phyloP scores from a whole-genome alignment of 2,329 filamentous ascomycete genomes.

The Trichoderma sp. region DNA sequence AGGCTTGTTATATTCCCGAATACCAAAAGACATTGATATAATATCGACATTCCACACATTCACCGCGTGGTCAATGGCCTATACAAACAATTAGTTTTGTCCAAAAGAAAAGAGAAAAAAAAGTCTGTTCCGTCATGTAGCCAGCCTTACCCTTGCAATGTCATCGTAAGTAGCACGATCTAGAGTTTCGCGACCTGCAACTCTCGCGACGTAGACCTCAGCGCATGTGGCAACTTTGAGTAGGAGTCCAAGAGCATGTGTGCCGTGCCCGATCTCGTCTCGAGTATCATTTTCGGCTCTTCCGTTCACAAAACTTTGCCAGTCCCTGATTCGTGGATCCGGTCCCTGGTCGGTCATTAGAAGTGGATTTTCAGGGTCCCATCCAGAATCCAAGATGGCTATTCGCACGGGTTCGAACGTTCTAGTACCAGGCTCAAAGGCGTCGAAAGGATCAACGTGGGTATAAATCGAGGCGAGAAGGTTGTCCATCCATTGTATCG shows the following conservation, averaged over 20 bases:
- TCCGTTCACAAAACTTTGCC: background rate
- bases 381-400: constrained; percentile 2
- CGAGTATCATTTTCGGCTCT: background rate
- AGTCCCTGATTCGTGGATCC: background rate
- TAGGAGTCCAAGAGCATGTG: background rate
- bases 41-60: background rate
- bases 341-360: background rate
- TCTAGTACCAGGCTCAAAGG: background rate
- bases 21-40: background rate
- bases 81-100: background rate
- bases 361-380: background rate
- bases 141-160: background rate
- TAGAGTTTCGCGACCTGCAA: background rate
- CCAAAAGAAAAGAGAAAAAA: background rate
- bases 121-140: background rate
- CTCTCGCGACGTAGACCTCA: background rate
- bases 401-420: background rate
- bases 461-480: background rate
- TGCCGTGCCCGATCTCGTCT: background rate
- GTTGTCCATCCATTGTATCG: background rate
- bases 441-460: background rate
- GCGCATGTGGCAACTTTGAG: background rate
- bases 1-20: background rate
- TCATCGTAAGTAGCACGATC: background rate
- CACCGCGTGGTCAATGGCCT: background rate